Evolutionary conservation across 768 basidiomycete genomes (phyloP), one percentile per base, ranked within the genome.

Genomic region (Calocybe gangraenosa): DNA sequence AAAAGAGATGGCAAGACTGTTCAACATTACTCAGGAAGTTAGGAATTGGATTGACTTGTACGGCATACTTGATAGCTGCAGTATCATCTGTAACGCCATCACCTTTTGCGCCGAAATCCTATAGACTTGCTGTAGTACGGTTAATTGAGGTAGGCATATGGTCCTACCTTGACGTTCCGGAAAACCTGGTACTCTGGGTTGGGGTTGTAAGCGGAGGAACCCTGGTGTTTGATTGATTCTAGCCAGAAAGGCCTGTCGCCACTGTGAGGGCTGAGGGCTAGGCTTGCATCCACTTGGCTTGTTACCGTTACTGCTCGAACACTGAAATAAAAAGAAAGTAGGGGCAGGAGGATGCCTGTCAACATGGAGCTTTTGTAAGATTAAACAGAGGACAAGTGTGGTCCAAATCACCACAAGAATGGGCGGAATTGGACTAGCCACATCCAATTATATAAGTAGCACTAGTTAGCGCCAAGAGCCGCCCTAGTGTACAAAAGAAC

Each of bases 41-140:
- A 19, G 9, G 20, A 9, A 42, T 15, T 14, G 14, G 25, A 15
- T 22, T 15, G 58, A 54, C 25, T 40, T 25, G 23, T 35, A 35
- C n/a, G 36, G 61, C 21, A 38, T 49, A 82, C 84, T 85, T 87
- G 63, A 87, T 87, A 4, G 87, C 86, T 33, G 63, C 72, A n/a
- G 86, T 87, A 52, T 90, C 88, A 55, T 90, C 87, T 0, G 78
- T 71, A 1, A 79, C 63, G 49, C 87, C 87, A 65, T 86, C 79
- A 14, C 70, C 73, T 46, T 59, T 63, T 17, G 67, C 68, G 14
- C 69, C 68, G 49, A 70, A 69, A 42, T 73, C 66, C 66, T 67
- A 30, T 3, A 43, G 14, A 3, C 19, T n/a, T 14, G 11, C 9
- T 3, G 1, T 20, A 41, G 33, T 5, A 34, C 14, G 10, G 11